These are phyloP conservation scores for Gynandropsis gynandra DNA, from an alignment of 345 rosid species.

Conservation along the genomic window DNA sequence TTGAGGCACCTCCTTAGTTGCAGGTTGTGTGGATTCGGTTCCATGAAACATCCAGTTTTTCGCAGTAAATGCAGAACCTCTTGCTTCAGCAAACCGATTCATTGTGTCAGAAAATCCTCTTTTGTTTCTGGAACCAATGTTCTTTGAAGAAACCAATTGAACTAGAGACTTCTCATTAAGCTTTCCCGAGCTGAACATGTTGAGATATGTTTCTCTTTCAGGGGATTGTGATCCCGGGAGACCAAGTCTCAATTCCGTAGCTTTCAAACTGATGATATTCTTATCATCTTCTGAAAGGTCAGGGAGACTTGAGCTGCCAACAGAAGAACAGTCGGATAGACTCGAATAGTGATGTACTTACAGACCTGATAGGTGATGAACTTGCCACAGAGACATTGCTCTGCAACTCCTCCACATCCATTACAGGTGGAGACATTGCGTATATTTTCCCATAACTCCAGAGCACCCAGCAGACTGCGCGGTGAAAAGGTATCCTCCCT, in stretches of 20 bases:
- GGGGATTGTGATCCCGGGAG: conserved; percentile 87
- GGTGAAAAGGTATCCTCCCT: not conserved
- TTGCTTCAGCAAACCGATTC: conserved; percentile 60
- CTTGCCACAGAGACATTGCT: conserved; percentile 37
- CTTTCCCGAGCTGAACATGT: conserved; percentile 32
- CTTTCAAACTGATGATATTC: conserved; percentile 61
- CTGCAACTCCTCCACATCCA: conserved; percentile 31
- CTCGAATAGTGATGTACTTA: conserved; percentile 77
- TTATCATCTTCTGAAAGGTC: conserved; percentile 38
- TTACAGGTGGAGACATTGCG: conserved; percentile 44
- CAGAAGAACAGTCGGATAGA: conserved; percentile 74
- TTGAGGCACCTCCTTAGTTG: conserved; percentile 36
- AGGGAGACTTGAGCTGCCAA: conserved; percentile 58
- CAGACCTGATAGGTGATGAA: conserved; percentile 39
- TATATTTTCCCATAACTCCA: conserved; percentile 12
- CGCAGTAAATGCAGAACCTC: conserved; percentile 42
- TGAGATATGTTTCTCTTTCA: conserved; percentile 41
- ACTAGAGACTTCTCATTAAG: conserved; percentile 69
- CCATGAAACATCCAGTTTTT: conserved; percentile 61
- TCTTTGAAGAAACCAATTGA: conserved; percentile 66
- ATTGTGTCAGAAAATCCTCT: conserved; percentile 77
- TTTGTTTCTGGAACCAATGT: conserved; percentile 58
- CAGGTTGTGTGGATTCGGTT: conserved; percentile 34
- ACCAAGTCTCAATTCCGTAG: conserved; percentile 80
- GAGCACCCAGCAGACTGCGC: too few relatives aligned